Percentiles rank a stretch among this genome's conserved stretches.
These are phyloP conservation scores for Urochloa ruziziensis DNA, from an alignment of 176 grass and related monocot genomes.

Conservation along the genomic window DNA sequence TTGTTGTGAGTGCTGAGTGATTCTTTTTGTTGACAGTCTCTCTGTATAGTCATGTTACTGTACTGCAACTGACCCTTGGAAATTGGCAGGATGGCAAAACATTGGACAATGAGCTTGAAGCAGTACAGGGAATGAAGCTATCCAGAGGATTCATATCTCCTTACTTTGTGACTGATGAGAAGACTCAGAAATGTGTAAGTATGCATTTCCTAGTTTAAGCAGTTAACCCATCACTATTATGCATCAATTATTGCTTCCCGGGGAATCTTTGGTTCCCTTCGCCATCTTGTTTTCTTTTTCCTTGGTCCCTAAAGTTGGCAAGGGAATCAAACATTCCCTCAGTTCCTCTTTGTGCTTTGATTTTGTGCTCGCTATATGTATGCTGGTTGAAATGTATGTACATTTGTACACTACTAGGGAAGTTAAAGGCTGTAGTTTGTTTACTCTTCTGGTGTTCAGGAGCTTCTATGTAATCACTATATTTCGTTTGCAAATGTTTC, in stretches of 20 bases:
- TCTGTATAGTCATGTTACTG: neutral
- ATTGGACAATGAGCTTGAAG: conserved; percentile 76
- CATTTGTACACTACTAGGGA: neutral
- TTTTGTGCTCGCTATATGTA: conserved; percentile 5
- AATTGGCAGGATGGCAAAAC: conserved; percentile 82
- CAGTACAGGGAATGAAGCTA: conserved; percentile 92
- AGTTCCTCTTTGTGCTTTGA: neutral
- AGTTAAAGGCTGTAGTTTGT: conserved; percentile 6
- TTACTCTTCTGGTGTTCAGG: neutral
- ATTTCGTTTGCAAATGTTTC: neutral
- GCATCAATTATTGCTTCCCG: neutral
- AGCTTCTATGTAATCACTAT: neutral
- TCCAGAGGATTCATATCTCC: conserved; percentile 95
- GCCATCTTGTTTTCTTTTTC: too few species aligned
- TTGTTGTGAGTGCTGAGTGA: conserved; percentile 58
- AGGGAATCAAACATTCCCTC: neutral
- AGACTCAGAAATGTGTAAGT: conserved; percentile 98
- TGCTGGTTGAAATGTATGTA: neutral
- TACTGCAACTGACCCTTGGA: conserved; percentile 16
- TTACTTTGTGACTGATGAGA: conserved; percentile 89
- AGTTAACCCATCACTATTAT: neutral
- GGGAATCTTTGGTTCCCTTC: neutral
- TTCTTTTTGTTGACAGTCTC: conserved; percentile 20
- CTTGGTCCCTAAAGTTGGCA: neutral
- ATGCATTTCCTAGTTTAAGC: neutral